Evolutionary conservation across 805 yeast species (phyloP), one percentile per base, ranked within the genome.

Genomic region (Torulaspora maleeae): DNA sequence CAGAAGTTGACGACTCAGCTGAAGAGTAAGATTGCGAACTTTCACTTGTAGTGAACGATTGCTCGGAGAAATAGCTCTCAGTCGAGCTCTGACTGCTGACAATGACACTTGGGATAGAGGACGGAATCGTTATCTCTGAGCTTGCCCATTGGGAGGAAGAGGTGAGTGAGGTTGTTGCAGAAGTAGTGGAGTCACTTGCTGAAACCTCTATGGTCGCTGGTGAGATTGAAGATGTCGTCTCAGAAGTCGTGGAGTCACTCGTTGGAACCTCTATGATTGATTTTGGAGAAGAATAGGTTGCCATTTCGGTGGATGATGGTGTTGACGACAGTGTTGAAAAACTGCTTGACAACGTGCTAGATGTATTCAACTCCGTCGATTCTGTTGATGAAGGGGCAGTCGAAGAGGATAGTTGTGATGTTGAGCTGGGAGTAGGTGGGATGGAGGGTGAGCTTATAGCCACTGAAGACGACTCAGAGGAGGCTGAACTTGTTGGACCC

Each of bases 121-220:
- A 44, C 8, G 48, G 48, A 11, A 44, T 19, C 12, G 44, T 29
- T n/a, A 44, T 28, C 24, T 40, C 34, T 10, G 48, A 44, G 15
- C 41, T 39, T 16, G 48, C 48, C 48, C 48, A 44, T 15, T 44
- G 41, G 3, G 58, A 38, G 12, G 55, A 50, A 15, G 58, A 37
- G 45, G 11, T 13, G 44, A 28, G 10, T 27, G 41, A 28, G n/a
- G 41, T 5, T 16, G 41, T 7, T 29, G 28, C 35, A n/a, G 41
- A 8, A 11, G 37, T 22, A 22, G 10, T 22, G n/a, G 42, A 12
- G 12, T 43, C 19, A 12, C 35, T 22, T n/a, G 35, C 19, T 17
- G 54, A 32, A 27, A 34, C 27, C 3, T 34, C 12, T 13, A 38
- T 15, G 5, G 45, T 27, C n/a, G 43, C 10, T 27, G 48, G 17